Evolutionary conservation across 2,329 filamentous ascomycete genomes (phyloP), one percentile per base, ranked within the genome.

Genomic region (Leptographium radiaticola): DNA sequence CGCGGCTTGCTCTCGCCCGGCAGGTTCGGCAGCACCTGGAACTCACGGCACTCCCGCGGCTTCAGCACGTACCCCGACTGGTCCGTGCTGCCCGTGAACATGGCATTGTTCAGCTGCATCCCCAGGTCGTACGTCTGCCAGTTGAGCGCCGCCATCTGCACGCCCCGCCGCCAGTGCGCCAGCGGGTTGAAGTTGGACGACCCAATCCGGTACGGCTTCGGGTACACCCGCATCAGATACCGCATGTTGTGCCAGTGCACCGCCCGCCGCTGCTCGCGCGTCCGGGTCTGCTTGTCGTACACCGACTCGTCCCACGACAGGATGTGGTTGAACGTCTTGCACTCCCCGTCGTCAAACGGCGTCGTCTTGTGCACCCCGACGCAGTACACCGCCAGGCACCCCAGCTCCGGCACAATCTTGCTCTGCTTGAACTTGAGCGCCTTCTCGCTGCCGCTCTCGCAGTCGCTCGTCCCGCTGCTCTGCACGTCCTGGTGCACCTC

Each of bases 111-210:
- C 67, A 97, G 78, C 65, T 97, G 91, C 80, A 96, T 93, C 47
- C 90, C 89, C 18, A 94, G 76, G 65, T 97, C 93, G 64, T 94
- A 96, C 0, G 90, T 97, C 70, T 98, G 93, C 91, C 93, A 97
- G 70, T 98, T 98, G 58, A 97, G 75, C 0, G 93, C 93, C 15
- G 87, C 89, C 91, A 98, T 97, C 69, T 98, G 93, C 18, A 96
- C 93, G 36, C 93, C 93, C 45, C 89, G 84, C 51, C 91, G 84
- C 93, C 93, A 98, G 66, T 93, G 95, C 58, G 85, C 83, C 59
- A 95, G 79, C 1, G 93, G 93, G 63, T 96, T 89, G 64, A 96
- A 97, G 70, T 98, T 98, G 61, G 86, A 88, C 0, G 93, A 97
- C 38, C 81, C 82, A 54, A 97, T 75, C 33, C 93, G 85, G 61